Base-by-base conservation (phyloP, 345 rosid species). In the Salix brachista region DNA sequence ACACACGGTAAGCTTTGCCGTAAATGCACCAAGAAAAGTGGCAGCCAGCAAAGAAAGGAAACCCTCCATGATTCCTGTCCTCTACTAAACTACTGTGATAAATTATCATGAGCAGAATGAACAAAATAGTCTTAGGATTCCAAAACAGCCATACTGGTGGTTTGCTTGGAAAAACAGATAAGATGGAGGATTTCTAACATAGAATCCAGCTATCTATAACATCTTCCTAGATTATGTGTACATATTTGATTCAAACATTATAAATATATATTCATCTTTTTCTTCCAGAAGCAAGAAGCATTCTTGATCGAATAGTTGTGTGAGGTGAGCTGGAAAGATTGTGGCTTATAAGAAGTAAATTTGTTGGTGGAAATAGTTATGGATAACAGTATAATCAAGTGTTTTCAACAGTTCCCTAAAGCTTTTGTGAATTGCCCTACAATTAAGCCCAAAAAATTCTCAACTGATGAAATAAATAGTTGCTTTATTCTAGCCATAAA, bases 1-100 rank as follows among this genome's bases (percentile, higher is more conserved):
- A 88, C 93, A 30, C 95, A 91, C 76, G 96, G 97, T 77, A 91
- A 91, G 87, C 84, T 87, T 73, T 95, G 97, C 73, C 83, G 79
- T 69, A 80, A 77, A 80, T 94, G 97, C 83, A 83, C 81, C 87
- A 90, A 87, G 85, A 87, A 86, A 83, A 87, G 77, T 70, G 80
- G 68, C 80, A 83, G 80, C 79, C 77, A 69, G 74, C 77, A 76
- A 76, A 78, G 83, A 68, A 81, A 78, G 78, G 67, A 72, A 34
- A 46, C 83, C 32, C 28, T 68, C 30, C 83, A 75, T 73, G 69
- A 69, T 61, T 75, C 80, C 26, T 88, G 94, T 50, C 90, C 89
- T 73, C 81, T 89, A 52, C 42, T 82, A 18, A 21, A 79, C 64
- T 82, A 82, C 72, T 75, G 79, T 44, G 39, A 73, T 67, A 76